A percentile compares a stretch with the other conserved stretches of the same genome.
Evolutionary conservation across 495 filamentous ascomycete species (phyloP).

Genomic region (Trichoderma orchidacearum): DNA sequence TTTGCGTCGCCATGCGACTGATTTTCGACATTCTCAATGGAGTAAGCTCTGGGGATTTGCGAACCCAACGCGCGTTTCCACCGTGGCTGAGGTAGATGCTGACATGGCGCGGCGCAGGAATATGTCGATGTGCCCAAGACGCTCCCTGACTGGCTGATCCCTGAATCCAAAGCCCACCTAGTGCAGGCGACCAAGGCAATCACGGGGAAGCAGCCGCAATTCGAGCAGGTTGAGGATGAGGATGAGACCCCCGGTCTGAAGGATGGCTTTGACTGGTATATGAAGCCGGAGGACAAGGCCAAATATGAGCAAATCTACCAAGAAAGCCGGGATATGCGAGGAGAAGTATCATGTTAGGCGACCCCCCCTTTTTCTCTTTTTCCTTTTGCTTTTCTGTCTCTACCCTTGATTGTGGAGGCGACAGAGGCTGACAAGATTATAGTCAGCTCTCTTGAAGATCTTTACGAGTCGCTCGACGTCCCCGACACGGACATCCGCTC

Average conservation of each 20-base stretch:
- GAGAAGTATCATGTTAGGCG: constrained; percentile 72
- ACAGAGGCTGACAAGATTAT: neutral
- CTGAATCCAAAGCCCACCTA: constrained; percentile 90
- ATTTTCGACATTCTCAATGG: constrained; percentile 96
- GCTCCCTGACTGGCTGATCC: constrained; percentile 90
- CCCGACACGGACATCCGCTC: constrained; percentile 88
- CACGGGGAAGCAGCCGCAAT: constrained; percentile 56
- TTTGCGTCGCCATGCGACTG: constrained; percentile 95
- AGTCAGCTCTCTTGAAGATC: constrained; percentile 69
- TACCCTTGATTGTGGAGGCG: neutral
- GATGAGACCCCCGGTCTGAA: constrained; percentile 74
- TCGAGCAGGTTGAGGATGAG: constrained; percentile 65
- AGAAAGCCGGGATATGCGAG: constrained; percentile 71
- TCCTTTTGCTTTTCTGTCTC: neutral
- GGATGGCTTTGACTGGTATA: constrained; percentile 99
- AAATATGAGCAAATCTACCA: constrained; percentile 96
- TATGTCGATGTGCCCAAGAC: constrained; percentile 67
- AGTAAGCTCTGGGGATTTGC: constrained; percentile 23
- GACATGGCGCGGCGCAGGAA: constrained; percentile 45
- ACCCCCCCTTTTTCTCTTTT: neutral
- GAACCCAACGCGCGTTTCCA: neutral
- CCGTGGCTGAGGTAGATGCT: neutral
- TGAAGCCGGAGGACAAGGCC: constrained; percentile 75
- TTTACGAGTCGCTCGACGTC: constrained; percentile 86
- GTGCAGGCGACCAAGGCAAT: constrained; percentile 81